Conservation (phyloP, 169 alveolate species). For the Plasmodium gallinaceum region DNA sequence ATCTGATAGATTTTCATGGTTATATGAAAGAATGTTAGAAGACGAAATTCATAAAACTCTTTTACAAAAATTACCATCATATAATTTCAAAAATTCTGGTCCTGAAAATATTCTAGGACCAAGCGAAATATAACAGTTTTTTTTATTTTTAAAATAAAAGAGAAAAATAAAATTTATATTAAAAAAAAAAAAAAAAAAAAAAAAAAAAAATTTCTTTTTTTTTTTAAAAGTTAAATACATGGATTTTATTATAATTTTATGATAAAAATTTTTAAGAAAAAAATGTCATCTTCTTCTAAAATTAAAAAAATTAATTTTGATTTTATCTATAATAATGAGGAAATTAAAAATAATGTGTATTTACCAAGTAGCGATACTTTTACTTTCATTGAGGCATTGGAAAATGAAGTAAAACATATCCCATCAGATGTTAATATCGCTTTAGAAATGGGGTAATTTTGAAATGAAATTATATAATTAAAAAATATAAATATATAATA, state of each 20-base stretch:
- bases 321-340: conserved; percentile 64
- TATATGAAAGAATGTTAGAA: conserved; percentile 86
- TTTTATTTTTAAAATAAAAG: not conserved
- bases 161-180: not conserved
- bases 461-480: not conserved
- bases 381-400: conserved; percentile 79
- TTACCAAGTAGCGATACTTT: conserved; percentile 86
- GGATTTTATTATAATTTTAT: not conserved
- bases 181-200: not conserved
- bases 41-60: conserved; percentile 76
- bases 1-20: conserved; percentile 87
- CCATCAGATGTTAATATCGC: conserved; percentile 18
- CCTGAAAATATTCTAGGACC: conserved; percentile 77
- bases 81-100: conserved; percentile 67
- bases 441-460: conserved; percentile 71
- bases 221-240: not conserved
- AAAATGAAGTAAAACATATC: conserved; percentile 73
- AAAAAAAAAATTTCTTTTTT: not conserved
- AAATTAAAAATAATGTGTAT: conserved; percentile 75
- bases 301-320: conserved; percentile 48
- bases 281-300: not conserved
- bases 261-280: not conserved
- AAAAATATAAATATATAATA: not conserved
- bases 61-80: conserved; percentile 64
- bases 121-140: conserved; percentile 36